phyloP scores from a whole-genome alignment of 2,329 filamentous ascomycete genomes.

The Graphiopsis chlorocephala region DNA sequence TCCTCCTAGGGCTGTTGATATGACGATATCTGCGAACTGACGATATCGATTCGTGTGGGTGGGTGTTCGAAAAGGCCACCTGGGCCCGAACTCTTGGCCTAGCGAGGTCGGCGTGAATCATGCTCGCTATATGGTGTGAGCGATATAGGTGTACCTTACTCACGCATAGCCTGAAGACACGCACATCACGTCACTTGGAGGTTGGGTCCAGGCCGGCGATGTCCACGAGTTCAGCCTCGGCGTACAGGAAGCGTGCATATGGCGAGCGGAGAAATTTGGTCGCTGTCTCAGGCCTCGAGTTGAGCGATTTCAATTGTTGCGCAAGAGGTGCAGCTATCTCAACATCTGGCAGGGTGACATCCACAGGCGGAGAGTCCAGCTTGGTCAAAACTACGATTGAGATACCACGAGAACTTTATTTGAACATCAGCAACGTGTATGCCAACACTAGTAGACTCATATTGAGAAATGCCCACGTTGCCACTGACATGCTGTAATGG shows the following conservation, averaged over 20 bases:
- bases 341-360: not conserved
- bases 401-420: not conserved
- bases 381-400: not conserved
- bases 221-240: not conserved
- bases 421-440: not conserved
- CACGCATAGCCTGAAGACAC: conserved; percentile 4
- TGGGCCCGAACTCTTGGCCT: not conserved
- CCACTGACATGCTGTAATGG: not conserved
- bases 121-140: not conserved
- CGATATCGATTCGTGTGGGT: not conserved
- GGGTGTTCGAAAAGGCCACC: not conserved
- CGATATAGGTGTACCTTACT: conserved; percentile 2
- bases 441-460: not conserved
- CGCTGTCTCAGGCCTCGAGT: not conserved
- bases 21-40: not conserved
- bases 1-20: not conserved
- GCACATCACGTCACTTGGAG: not conserved
- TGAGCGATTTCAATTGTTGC: not conserved
- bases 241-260: not conserved
- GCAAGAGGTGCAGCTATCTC: not conserved
- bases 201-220: not conserved
- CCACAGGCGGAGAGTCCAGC: not conserved
- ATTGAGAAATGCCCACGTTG: not conserved
- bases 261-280: not conserved
- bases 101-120: not conserved